Evolutionary conservation across 495 filamentous ascomycete species (phyloP).

Genomic region (Lophiotrema nucula): DNA sequence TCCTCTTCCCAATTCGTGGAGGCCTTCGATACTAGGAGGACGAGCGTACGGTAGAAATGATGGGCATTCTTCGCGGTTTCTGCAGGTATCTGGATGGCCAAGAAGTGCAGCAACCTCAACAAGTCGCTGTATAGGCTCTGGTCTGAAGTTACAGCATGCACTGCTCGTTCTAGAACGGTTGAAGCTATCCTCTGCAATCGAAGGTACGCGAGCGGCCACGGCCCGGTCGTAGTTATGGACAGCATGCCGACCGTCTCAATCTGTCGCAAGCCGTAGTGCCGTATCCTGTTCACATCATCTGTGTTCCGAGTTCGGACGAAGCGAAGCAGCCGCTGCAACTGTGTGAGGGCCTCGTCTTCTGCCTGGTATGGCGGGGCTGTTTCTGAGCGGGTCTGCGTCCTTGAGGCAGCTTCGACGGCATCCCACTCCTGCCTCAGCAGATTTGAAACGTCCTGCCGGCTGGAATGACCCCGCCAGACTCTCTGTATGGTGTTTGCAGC

Average conservation of each 20-base stretch:
- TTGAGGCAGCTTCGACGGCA: slow-evolving; percentile 31
- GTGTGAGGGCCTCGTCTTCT: slow-evolving; percentile 46
- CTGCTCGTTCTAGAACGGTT: slow-evolving; percentile 29
- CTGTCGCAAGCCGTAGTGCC: slow-evolving; percentile 39
- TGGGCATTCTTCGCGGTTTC: slow-evolving; percentile 33
- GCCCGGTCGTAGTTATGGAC: slow-evolving; percentile 17
- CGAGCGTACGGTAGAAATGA: slow-evolving; percentile 40
- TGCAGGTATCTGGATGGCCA: slow-evolving; percentile 31
- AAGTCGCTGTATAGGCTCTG: slow-evolving; percentile 11
- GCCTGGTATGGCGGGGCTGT: slow-evolving; percentile 45
- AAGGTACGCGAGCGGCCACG: slow-evolving; percentile 41
- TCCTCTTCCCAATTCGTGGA: slow-evolving; percentile 1
- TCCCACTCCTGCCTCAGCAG: slow-evolving; percentile 71
- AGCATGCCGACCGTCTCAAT: slow-evolving; percentile 31
- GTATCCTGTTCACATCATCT: slow-evolving; percentile 39
- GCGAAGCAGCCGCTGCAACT: slow-evolving; percentile 40
- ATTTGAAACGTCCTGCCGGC: slow-evolving; percentile 56
- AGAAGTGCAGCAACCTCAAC: slow-evolving; percentile 16
- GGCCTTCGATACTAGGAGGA: slow-evolving; percentile 17
- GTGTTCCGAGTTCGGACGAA: slow-evolving; percentile 36
- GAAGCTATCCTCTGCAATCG: slow-evolving; percentile 36
- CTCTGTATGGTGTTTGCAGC: slow-evolving; percentile 75
- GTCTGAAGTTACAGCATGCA: background rate
- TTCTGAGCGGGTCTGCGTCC: background rate
- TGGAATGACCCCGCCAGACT: slow-evolving; percentile 77